Evolutionary conservation across 2,329 filamentous ascomycete genomes (phyloP).

Genomic region (Fusarium sororula): DNA sequence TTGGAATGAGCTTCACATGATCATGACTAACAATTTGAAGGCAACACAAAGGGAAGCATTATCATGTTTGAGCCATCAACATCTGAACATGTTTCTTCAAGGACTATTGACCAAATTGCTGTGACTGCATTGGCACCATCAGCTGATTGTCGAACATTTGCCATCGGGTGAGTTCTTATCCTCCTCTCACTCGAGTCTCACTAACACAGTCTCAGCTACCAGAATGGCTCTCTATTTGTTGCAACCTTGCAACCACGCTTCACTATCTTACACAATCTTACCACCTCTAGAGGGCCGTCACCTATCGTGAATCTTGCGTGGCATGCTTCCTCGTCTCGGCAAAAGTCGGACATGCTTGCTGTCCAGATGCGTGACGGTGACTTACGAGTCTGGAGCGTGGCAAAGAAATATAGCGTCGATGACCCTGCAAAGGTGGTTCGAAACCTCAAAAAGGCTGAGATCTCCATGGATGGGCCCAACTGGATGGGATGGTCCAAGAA

Average conservation of each 20-base stretch:
- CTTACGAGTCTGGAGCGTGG: conserved; percentile 93
- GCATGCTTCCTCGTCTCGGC: conserved; percentile 95
- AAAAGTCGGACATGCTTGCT: conserved; percentile 98
- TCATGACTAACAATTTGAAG: conserved; percentile 56
- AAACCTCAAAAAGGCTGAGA: conserved; percentile 82
- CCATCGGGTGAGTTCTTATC: conserved; percentile 78
- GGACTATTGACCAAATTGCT: conserved; percentile 90
- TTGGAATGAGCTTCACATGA: conserved; percentile 3
- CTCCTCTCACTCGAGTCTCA: not conserved
- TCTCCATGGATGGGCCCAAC: conserved; percentile 77
- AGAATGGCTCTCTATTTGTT: conserved; percentile 93
- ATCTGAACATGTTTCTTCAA: conserved; percentile 88
- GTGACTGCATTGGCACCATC: conserved; percentile 93
- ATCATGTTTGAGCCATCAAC: conserved; percentile 94
- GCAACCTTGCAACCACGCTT: conserved; percentile 91
- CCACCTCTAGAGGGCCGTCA: conserved; percentile 83
- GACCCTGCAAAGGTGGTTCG: conserved; percentile 90
- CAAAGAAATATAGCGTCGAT: conserved; percentile 76
- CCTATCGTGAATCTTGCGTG: conserved; percentile 88
- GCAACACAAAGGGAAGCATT: conserved; percentile 90
- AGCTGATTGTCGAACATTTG: conserved; percentile 91
- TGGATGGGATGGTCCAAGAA: conserved; percentile 99
- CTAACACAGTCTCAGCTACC: conserved; percentile 70
- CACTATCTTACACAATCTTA: conserved; percentile 92
- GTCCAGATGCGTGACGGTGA: conserved; percentile 93